A percentile compares a stretch with the other conserved stretches of the same genome.
Conservation (phyloP, 139 green algal species). For the Auxenochlorella pyrenoidosa region DNA sequence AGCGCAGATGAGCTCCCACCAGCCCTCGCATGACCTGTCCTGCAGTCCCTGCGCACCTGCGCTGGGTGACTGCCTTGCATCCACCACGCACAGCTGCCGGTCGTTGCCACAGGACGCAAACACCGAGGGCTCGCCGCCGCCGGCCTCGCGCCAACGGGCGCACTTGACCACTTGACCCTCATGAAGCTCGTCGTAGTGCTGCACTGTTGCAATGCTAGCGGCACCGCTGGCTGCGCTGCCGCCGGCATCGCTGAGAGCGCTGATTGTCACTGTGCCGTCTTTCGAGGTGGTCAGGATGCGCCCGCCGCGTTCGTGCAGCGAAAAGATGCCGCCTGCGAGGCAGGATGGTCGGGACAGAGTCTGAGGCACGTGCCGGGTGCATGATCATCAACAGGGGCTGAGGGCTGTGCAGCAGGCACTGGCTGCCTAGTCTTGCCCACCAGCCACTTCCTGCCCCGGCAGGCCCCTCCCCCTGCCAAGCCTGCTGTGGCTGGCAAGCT, state of each 20-base stretch:
- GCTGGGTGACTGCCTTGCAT: conserved; percentile 10
- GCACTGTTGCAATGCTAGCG: conserved; percentile 13
- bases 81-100: conserved; percentile 20
- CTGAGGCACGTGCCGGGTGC: too few species aligned
- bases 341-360: too few species aligned
- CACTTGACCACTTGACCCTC: conserved; percentile 54
- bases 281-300: conserved; percentile 42
- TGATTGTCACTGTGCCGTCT: conserved; percentile 40
- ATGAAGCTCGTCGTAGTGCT: conserved; percentile 36
- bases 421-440: not conserved
- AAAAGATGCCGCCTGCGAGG: conserved; percentile 49
- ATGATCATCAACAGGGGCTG: too few species aligned
- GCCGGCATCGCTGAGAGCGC: not conserved
- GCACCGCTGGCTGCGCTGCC: not conserved
- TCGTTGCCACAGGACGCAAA: conserved; percentile 58
- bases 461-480: too few species aligned
- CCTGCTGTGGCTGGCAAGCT: too few species aligned
- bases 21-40: too few species aligned
- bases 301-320: conserved; percentile 30
- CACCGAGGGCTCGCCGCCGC: not conserved
- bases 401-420: not conserved
- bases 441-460: too few species aligned
- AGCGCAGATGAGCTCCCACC: too few species aligned
- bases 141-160: conserved; percentile 32
- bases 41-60: not conserved